phyloP scores from a whole-genome alignment of 1,284 basidiomycete genomes.

The Gymnopus androsaceus region DNA sequence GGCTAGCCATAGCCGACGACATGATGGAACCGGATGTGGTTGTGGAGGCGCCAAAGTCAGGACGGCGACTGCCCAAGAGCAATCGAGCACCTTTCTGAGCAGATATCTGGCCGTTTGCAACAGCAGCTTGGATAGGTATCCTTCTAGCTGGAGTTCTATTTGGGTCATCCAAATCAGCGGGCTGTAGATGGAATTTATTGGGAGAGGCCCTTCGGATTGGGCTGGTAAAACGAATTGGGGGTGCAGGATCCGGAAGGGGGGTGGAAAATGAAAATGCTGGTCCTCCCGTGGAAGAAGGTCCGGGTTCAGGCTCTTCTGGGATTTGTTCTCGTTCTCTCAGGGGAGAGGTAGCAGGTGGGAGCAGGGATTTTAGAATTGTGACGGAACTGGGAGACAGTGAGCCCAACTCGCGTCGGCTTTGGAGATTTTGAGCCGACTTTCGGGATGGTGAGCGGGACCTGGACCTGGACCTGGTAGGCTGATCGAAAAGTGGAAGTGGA shows the following conservation, averaged over 20 bases:
- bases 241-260: conserved; percentile 23
- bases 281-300: neutral
- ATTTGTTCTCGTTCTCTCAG: conserved; percentile 1
- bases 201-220: conserved; percentile 31
- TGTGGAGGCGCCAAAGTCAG: no score
- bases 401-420: conserved; percentile 36
- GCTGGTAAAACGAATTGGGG: conserved; percentile 33
- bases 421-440: conserved; percentile 21
- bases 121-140: conserved; percentile 53
- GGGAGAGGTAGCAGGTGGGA: conserved; percentile 6
- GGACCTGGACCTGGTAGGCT: neutral
- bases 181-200: conserved; percentile 33
- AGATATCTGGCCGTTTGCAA: conserved; percentile 50
- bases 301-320: neutral
- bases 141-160: conserved; percentile 57
- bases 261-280: neutral
- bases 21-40: no score
- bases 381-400: conserved; percentile 45
- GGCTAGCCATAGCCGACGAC: no score
- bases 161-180: conserved; percentile 18
- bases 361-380: conserved; percentile 30
- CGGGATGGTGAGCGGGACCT: conserved; percentile 5
- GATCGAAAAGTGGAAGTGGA: neutral
- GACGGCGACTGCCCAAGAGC: conserved; percentile 12
- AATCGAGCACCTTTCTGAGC: conserved; percentile 42